These are phyloP conservation scores for Agastache rugosa DNA, from an alignment of 257 asterid species.

Conservation along the genomic window DNA sequence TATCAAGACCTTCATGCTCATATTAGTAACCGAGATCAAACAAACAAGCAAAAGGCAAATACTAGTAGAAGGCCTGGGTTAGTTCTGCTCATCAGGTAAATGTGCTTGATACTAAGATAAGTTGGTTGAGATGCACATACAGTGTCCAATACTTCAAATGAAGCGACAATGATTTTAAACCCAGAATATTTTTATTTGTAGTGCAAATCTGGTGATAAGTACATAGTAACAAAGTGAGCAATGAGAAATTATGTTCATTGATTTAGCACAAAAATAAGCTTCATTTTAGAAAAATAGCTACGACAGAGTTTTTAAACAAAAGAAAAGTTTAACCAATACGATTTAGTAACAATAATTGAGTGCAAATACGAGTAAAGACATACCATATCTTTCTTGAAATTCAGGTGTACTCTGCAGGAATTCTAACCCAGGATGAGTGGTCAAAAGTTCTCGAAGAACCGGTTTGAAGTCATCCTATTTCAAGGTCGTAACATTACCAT, in stretches of 20 bases:
- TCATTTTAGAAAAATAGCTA: background rate
- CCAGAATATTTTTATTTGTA: background rate
- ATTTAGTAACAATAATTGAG: conserved; percentile 6
- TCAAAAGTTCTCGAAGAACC: conserved; percentile 91
- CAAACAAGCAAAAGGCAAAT: background rate
- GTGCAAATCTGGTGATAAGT: background rate
- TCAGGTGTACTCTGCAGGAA: conserved; percentile 99
- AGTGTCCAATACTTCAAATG: conserved; percentile 20
- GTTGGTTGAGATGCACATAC: background rate
- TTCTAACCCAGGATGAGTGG: conserved; percentile 98
- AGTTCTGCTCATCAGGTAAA: conserved; percentile 7
- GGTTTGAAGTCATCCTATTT: conserved; percentile 92
- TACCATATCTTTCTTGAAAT: conserved; percentile 99
- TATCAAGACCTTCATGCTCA: background rate
- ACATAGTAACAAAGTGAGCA: background rate
- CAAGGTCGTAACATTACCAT: conserved; percentile 29
- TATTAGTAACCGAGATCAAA: background rate
- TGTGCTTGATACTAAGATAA: background rate
- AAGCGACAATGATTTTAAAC: background rate
- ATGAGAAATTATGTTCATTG: background rate
- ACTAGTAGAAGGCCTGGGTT: background rate
- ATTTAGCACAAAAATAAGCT: background rate
- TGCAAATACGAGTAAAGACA: conserved; percentile 25
- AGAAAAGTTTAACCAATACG: conserved; percentile 17
- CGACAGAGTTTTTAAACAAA: background rate